A percentile compares a stretch with the other conserved stretches of the same genome.
These are phyloP conservation scores for Rhododendron williamsianum DNA, from an alignment of 148 eudicot species.

Conservation along the genomic window DNA sequence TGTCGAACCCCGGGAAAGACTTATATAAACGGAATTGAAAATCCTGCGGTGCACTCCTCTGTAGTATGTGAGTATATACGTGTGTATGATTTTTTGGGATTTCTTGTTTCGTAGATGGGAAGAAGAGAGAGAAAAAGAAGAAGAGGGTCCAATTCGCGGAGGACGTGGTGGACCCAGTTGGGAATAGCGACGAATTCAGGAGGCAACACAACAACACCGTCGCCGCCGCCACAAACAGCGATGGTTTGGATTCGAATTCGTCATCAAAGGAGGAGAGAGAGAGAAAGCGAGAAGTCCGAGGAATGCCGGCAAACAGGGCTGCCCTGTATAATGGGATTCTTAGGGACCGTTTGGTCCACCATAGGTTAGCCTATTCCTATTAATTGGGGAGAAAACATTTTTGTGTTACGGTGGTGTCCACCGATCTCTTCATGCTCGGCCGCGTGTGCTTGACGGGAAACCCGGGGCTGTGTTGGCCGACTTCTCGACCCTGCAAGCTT, in stretches of 20 bases:
- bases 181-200: constrained; percentile 61
- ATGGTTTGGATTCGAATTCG: constrained; percentile 3
- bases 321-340: constrained; percentile 79
- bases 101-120: constrained; percentile 12
- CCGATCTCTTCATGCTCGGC: neutral
- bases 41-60: too few relatives aligned
- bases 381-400: constrained; percentile 11
- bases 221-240: neutral
- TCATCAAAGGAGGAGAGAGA: neutral
- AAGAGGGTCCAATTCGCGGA: constrained; percentile 84
- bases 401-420: neutral
- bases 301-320: constrained; percentile 64
- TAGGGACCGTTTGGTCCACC: constrained; percentile 59
- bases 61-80: neutral
- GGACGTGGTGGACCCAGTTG: constrained; percentile 76
- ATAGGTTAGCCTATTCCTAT: constrained; percentile 44
- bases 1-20: neutral
- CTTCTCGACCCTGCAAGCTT: too few relatives aligned
- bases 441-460: neutral
- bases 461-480: too few relatives aligned
- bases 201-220: constrained; percentile 22
- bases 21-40: neutral
- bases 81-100: neutral
- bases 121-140: constrained; percentile 33
- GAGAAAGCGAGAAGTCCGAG: constrained; percentile 10